Evolutionary conservation across 2,329 filamentous ascomycete species (phyloP).

Genomic region (Nemania diffusa): DNA sequence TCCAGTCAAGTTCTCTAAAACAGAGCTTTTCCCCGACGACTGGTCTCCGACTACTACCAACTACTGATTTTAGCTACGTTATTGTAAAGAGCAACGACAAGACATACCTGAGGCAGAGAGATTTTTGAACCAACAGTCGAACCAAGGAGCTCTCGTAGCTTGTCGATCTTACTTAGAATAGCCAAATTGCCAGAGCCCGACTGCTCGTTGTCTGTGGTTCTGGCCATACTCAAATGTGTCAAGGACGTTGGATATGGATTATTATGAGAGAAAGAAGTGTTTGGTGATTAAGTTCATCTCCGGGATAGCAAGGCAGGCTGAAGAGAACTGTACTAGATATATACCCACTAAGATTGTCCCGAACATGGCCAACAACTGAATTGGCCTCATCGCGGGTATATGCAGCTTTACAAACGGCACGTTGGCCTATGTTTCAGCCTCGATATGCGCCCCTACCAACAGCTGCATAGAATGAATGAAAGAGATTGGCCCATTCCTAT

Average conservation of each 20-base stretch:
- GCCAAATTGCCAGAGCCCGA: constrained; percentile 46
- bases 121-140: constrained; percentile 52
- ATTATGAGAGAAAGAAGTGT: neutral
- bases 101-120: constrained; percentile 45
- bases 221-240: neutral
- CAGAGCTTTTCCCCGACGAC: constrained; percentile 86
- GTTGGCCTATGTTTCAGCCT: neutral
- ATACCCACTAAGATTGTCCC: neutral
- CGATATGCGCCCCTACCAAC: neutral
- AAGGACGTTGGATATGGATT: neutral
- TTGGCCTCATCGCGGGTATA: neutral
- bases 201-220: neutral
- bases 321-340: neutral
- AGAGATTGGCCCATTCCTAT: neutral
- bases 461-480: neutral
- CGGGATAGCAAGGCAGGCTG: neutral
- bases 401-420: neutral
- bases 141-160: constrained; percentile 55
- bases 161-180: constrained; percentile 53
- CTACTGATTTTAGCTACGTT: constrained; percentile 55
- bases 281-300: neutral
- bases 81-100: neutral
- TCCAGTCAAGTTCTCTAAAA: constrained; percentile 73
- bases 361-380: neutral
- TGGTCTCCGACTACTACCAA: constrained; percentile 88